phyloP scores from a whole-genome alignment of 139 green algal genomes.

The Astrephomene gubernaculifera region DNA sequence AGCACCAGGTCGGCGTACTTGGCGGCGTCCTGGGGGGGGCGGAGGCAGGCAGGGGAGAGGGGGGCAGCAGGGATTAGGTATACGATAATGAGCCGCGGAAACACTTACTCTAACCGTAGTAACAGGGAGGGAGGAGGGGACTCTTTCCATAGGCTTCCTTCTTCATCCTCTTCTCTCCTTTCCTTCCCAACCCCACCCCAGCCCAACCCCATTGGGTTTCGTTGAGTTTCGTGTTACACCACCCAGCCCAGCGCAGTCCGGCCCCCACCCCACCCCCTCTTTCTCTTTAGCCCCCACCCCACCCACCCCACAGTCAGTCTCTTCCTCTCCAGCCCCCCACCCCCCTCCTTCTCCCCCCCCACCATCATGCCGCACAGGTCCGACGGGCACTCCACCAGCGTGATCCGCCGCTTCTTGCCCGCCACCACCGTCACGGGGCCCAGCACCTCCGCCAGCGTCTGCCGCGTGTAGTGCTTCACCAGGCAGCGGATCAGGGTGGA shows the following conservation, averaged over 20 bases:
- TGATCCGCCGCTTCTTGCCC: slow-evolving; percentile 94
- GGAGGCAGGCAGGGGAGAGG: not conserved
- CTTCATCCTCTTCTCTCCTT: not conserved
- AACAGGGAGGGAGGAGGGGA: too few relatives aligned
- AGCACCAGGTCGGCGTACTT: slow-evolving; percentile 99
- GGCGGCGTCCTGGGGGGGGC: slow-evolving; percentile 77
- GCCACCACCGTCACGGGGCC: slow-evolving; percentile 95
- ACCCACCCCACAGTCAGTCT: too few relatives aligned
- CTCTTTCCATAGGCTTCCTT: too few relatives aligned
- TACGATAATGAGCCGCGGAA: too few relatives aligned
- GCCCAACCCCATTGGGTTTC: too few relatives aligned
- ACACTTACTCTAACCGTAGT: too few relatives aligned
- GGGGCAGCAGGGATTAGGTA: not conserved
- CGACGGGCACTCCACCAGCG: slow-evolving; percentile 93
- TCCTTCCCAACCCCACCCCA: not conserved
- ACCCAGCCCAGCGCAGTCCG: too few relatives aligned
- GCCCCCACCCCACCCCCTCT: too few relatives aligned
- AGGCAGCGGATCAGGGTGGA: slow-evolving; percentile 93
- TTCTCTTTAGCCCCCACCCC: too few relatives aligned
- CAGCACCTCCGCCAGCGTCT: slow-evolving; percentile 87
- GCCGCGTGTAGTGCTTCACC: slow-evolving; percentile 97
- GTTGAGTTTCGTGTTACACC: too few relatives aligned
- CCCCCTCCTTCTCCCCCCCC: not conserved
- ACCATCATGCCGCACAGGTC: slow-evolving; percentile 76
- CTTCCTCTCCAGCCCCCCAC: not conserved